These are phyloP conservation scores for Paecilomyces sp. DNA, from an alignment of 2,329 filamentous ascomycete genomes.

Conservation along the genomic window DNA sequence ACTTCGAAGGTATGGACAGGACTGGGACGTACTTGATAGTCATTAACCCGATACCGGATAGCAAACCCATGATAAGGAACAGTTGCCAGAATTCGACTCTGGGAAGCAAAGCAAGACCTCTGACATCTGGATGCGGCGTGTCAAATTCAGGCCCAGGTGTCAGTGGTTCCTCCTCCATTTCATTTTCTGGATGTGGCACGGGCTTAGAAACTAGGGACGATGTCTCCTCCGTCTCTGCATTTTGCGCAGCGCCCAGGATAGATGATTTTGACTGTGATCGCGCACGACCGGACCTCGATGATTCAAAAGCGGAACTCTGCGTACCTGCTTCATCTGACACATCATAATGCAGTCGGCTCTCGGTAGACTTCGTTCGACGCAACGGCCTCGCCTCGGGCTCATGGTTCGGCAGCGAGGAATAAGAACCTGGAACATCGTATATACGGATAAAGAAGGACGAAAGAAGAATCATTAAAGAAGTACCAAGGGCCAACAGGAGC, in stretches of 20 bases:
- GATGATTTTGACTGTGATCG: slow-evolving; percentile 24
- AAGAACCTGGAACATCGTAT: slow-evolving; percentile 49
- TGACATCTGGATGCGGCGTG: slow-evolving; percentile 82
- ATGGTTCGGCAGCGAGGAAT: slow-evolving; percentile 33
- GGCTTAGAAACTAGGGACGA: slow-evolving; percentile 70
- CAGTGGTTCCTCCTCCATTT: slow-evolving; percentile 37
- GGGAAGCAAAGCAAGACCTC: slow-evolving; percentile 67
- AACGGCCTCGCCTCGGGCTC: slow-evolving; percentile 29
- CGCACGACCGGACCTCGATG: slow-evolving; percentile 16
- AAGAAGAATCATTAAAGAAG: slow-evolving; percentile 64
- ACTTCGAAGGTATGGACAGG: neutral
- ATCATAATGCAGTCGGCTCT: slow-evolving; percentile 15
- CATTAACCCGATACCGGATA: slow-evolving; percentile 93
- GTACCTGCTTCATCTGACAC: slow-evolving; percentile 29
- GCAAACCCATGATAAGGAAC: slow-evolving; percentile 78
- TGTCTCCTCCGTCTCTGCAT: slow-evolving; percentile 58
- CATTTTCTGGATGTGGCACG: slow-evolving; percentile 48
- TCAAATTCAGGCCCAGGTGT: slow-evolving; percentile 61
- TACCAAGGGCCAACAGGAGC: slow-evolving; percentile 71
- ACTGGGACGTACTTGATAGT: slow-evolving; percentile 76
- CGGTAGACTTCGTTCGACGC: slow-evolving; percentile 23
- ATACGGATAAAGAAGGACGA: slow-evolving; percentile 83
- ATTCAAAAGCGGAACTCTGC: slow-evolving; percentile 24
- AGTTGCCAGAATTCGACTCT: slow-evolving; percentile 83
- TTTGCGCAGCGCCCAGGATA: slow-evolving; percentile 16